Conservation (phyloP, 108 stramenopile species). For the Aurantiochytrium sp. region DNA sequence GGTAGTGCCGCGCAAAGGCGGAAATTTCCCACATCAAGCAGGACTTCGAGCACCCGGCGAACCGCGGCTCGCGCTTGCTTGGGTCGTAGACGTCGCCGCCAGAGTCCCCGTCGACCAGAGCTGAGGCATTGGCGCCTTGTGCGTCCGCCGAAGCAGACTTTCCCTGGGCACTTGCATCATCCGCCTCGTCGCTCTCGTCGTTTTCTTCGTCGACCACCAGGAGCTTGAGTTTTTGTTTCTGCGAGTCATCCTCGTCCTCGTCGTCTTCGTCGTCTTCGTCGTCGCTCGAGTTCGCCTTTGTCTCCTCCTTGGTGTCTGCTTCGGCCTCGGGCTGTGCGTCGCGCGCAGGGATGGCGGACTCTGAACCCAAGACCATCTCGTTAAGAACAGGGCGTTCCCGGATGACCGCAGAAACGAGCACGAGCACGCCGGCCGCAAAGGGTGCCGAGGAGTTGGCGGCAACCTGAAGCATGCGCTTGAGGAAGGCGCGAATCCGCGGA, state of each 20-base stretch:
- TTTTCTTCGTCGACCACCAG: background rate
- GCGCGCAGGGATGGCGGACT: constrained; percentile 67
- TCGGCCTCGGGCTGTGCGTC: background rate
- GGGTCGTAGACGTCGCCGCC: constrained; percentile 38
- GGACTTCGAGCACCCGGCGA: constrained; percentile 31
- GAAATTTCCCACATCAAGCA: constrained; percentile 74
- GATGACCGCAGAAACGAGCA: constrained; percentile 81
- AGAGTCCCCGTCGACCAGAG: background rate
- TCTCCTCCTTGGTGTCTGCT: background rate
- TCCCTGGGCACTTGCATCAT: background rate
- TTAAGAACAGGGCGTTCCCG: constrained; percentile 59
- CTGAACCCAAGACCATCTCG: constrained; percentile 58
- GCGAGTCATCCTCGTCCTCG: constrained; percentile 24
- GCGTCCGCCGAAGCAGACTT: background rate
- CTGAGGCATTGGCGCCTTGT: background rate
- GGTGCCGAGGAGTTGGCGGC: constrained; percentile 66
- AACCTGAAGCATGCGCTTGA: constrained; percentile 77
- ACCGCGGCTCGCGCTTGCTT: constrained; percentile 48
- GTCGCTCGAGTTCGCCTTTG: background rate
- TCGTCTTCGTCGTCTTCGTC: background rate
- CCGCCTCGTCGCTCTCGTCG: background rate
- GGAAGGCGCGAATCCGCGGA: constrained; percentile 70
- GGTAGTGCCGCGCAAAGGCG: constrained; percentile 75
- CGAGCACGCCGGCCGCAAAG: constrained; percentile 73
- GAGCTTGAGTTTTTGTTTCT: background rate